A percentile compares a stretch with the other conserved stretches of the same genome.
phyloP scores from a whole-genome alignment of 2,329 filamentous ascomycete genomes.

The Ramularia endophylla region DNA sequence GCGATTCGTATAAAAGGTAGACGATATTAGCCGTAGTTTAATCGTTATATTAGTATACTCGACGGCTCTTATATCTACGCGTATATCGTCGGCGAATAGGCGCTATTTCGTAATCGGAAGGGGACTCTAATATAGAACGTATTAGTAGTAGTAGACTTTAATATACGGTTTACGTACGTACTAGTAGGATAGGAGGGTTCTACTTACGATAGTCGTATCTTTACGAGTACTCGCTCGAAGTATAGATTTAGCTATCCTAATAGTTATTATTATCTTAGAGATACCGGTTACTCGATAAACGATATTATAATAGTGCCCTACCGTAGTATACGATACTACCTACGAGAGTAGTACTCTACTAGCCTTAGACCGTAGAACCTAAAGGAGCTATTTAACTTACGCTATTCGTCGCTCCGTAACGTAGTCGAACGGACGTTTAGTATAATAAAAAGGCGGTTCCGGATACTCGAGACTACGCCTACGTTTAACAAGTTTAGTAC shows the following conservation, averaged over 20 bases:
- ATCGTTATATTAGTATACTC: background rate
- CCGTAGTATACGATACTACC: background rate
- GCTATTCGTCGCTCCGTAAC: too few species aligned
- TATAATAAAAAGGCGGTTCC: too few species aligned
- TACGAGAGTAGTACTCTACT: background rate
- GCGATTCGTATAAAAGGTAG: too few species aligned
- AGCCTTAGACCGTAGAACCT: background rate
- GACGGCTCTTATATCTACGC: constrained; percentile 1
- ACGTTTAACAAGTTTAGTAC: too few species aligned
- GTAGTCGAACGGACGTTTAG: too few species aligned
- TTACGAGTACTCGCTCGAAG: background rate
- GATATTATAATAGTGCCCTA: background rate
- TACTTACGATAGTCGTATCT: background rate
- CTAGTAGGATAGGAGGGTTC: constrained; percentile 1
- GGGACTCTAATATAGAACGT: background rate
- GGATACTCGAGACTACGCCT: too few species aligned
- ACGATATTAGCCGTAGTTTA: constrained; percentile 1
- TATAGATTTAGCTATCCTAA: background rate
- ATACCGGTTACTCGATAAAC: background rate
- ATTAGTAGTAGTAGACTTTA: constrained; percentile 1
- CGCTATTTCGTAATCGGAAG: constrained; percentile 1
- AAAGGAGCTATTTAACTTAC: too few species aligned
- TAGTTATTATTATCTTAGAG: background rate
- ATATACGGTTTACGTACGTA: constrained; percentile 3
- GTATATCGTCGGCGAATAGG: background rate